Conservation (phyloP, 2,329 filamentous ascomycete genomes). For the Paramyrothecium roridum region DNA sequence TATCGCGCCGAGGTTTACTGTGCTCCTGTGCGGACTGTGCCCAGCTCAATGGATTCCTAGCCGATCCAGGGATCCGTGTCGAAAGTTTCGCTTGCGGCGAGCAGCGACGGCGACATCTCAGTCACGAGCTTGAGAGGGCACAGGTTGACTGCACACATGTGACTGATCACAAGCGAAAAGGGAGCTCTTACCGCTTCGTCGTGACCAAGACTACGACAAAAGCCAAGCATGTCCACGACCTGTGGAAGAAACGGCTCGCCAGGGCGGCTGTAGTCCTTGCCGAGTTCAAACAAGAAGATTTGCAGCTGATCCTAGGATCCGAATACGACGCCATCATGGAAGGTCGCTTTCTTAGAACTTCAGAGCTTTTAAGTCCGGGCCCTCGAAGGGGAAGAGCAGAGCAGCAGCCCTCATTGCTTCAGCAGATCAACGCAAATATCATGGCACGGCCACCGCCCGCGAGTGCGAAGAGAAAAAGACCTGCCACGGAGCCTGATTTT, state of each 20-base stretch:
- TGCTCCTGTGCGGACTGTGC: conserved; percentile 21
- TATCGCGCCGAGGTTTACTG: conserved; percentile 3
- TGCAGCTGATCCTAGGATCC: too few species aligned
- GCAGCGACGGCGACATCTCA: conserved; percentile 15
- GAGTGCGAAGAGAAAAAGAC: conserved; percentile 5
- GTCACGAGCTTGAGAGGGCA: conserved; percentile 7
- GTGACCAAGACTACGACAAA: conserved; percentile 17
- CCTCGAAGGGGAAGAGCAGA: too few species aligned
- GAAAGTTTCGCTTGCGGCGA: conserved; percentile 11
- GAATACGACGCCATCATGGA: too few species aligned
- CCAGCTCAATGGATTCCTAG: conserved; percentile 21
- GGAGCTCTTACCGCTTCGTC: conserved; percentile 11
- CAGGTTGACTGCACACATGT: conserved; percentile 15
- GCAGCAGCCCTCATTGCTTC: neutral
- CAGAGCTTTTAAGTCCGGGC: too few species aligned
- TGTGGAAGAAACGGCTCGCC: too few species aligned
- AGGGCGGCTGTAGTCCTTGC: too few species aligned
- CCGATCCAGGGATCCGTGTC: neutral
- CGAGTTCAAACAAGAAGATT: too few species aligned
- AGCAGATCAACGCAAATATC: neutral
- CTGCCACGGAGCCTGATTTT: neutral
- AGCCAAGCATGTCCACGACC: neutral
- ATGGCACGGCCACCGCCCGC: neutral
- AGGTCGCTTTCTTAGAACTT: too few species aligned
- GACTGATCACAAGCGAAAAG: conserved; percentile 6